Evolutionary conservation across 352 stramenopile species (phyloP), one percentile per base, ranked within the genome.

Genomic region (Phytophthora vignae): DNA sequence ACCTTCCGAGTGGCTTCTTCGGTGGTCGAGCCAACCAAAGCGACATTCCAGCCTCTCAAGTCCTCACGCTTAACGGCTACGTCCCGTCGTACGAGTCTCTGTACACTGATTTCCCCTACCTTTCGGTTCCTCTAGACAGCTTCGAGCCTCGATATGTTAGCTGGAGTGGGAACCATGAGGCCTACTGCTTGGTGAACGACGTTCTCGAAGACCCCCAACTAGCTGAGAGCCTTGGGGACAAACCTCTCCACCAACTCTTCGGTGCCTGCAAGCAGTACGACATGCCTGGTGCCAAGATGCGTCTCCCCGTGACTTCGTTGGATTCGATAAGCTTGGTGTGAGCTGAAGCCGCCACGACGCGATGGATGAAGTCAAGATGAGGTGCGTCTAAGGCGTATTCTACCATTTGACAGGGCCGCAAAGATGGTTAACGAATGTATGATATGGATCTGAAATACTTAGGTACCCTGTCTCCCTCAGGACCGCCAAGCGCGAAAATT

Each of bases 71-170:
- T 5, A 77, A 81, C 19, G 84, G 77, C 1, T 92, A 90, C 64
- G 72, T 92, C 36, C 84, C 82, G 54, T 81, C 74, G 10, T 92
- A 88, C 48, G 83, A 90, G 61, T 89, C 82, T n/a, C 85, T 72
- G 79, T 92, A 89, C 65, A 89, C 84, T 19, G 84, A 90, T 53
- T 92, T 92, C 27, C 82, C 84, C 12, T 90, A 84, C 31, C 67
- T 92, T 2, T 88, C 81, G 29, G 84, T 92, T 3, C 73, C 84
- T n/a, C 67, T 92, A 25, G 65, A 58, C 29, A 60, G 73, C 19
- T 90, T 92, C 61, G 83, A 90, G 46, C 65, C 80, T 42, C 73
- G 78, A 33, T 90, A 79, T 56, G 81, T 92, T 60, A 80, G 61
- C 53, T 92, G 84, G 84, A 84, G 76, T 10, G 83, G 84, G 2